Base-by-base conservation (phyloP, 305 asterid genomes). In the Solanum hybrid region DNA sequence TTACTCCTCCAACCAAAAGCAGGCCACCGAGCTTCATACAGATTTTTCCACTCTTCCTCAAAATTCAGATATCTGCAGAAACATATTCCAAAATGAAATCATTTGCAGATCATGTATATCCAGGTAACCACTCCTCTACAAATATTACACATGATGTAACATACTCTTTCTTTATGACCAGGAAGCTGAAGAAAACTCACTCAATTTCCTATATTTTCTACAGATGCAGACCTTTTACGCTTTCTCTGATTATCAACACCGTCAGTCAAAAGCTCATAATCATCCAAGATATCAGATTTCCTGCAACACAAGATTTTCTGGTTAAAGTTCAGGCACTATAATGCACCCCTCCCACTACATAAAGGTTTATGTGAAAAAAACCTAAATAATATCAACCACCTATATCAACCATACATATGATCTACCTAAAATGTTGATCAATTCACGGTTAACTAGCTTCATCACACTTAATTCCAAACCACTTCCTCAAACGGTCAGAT, bases 11-110 rank as follows among this genome's bases (percentile, higher is more conserved):
- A 90, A 81, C 89, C 90, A 90, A 65, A 72, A 86, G 84, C 86
- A 92, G 97, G 96, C 99, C 99, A 97, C 26, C 99, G 98, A 78
- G 79, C 91, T 93, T 93, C 91, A 92, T 93, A 95, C 10, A 94
- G 90, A 10, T 83, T 88, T 93, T 88, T 89, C 99, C 99, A 97
- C 83, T 95, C 92, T 61, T 41, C 85, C 91, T 95, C 97, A 91
- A 96, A 89, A 76, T 89, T 90, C 92, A 91, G 89, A 84, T 70
- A 91, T 91, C 97, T 95, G 93, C 72, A 38, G 87, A 73, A 92
- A 89, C 65, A 65, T 57, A 84, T 79, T 51, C 41, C 41, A 51
- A 41, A 79, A 87, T 70, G 34, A 75, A 57, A 87, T 89, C 90
- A 79, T 85, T 91, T 92, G 89, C 37, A 17, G 4, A 88, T 75